phyloP scores from a whole-genome alignment of 345 rosid species.

The Pistacia vera region DNA sequence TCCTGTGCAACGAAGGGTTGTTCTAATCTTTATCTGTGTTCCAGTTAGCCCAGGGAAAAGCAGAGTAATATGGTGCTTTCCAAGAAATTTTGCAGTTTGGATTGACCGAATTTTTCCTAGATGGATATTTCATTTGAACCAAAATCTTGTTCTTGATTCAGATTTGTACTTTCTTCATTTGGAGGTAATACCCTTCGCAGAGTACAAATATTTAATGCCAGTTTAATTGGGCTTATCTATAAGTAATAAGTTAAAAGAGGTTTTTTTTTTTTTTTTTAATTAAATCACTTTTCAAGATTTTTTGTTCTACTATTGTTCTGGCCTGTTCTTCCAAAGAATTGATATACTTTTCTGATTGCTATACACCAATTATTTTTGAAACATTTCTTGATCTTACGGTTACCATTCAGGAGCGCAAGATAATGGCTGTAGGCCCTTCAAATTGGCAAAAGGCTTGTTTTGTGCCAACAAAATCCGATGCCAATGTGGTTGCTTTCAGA shows the following conservation, averaged over 20 bases:
- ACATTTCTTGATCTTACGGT: neutral
- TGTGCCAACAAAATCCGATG: constrained; percentile 78
- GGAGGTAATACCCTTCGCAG: constrained; percentile 21
- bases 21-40: constrained; percentile 41
- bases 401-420: constrained; percentile 62
- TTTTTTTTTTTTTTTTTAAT: too few species aligned
- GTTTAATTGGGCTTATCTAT: too few species aligned
- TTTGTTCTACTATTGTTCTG: too few species aligned
- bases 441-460: constrained; percentile 87
- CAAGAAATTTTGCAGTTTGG: constrained; percentile 44
- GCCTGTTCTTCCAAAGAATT: too few species aligned
- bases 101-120: constrained; percentile 44
- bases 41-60: constrained; percentile 57
- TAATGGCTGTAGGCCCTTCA: constrained; percentile 57
- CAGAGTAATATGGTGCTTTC: constrained; percentile 47
- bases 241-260: too few species aligned
- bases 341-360: too few species aligned
- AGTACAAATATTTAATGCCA: too few species aligned
- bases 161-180: constrained; percentile 50
- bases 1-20: constrained; percentile 16
- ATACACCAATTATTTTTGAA: too few species aligned
- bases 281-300: too few species aligned
- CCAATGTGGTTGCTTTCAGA: constrained; percentile 68
- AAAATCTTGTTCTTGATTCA: constrained; percentile 49
- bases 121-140: constrained; percentile 44